A percentile compares a stretch with the other conserved stretches of the same genome.
Evolutionary conservation across 768 basidiomycete species (phyloP).

Genomic region (Phylloporus sp.): DNA sequence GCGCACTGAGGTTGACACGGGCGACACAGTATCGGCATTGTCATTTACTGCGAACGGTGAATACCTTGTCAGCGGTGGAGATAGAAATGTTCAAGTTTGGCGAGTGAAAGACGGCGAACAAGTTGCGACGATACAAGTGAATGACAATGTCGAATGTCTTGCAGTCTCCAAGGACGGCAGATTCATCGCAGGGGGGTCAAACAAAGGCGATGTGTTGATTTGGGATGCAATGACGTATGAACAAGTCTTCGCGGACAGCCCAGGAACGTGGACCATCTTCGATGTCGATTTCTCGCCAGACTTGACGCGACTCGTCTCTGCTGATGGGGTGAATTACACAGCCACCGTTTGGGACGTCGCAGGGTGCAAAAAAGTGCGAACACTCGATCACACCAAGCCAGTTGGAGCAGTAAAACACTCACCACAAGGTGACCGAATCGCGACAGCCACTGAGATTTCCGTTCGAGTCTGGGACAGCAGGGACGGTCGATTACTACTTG

Average conservation of each 20-base stretch:
- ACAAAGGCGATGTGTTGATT: not conserved
- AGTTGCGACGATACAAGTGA: not conserved
- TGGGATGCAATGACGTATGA: not conserved
- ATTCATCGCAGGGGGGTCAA: not conserved
- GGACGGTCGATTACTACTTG: not conserved
- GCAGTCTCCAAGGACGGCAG: not conserved
- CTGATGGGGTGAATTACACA: not conserved
- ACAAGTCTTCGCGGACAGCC: not conserved
- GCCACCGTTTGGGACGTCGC: not conserved
- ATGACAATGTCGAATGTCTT: not conserved
- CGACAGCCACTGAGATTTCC: not conserved
- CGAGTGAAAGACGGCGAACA: not conserved
- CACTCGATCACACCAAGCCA: not conserved
- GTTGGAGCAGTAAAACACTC: not conserved
- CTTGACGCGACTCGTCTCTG: not conserved
- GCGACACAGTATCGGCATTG: not conserved
- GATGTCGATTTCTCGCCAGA: not conserved
- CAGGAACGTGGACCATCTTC: not conserved
- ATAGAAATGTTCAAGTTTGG: not conserved
- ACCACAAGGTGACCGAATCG: not conserved
- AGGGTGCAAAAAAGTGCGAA: not conserved
- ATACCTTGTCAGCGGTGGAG: not conserved
- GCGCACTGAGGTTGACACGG: not conserved
- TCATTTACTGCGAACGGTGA: not conserved
- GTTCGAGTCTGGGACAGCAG: not conserved